Percentiles rank a stretch among this genome's conserved stretches.
Evolutionary conservation across 2,329 filamentous ascomycete species (phyloP).

Genomic region (Aureobasidium sp.): DNA sequence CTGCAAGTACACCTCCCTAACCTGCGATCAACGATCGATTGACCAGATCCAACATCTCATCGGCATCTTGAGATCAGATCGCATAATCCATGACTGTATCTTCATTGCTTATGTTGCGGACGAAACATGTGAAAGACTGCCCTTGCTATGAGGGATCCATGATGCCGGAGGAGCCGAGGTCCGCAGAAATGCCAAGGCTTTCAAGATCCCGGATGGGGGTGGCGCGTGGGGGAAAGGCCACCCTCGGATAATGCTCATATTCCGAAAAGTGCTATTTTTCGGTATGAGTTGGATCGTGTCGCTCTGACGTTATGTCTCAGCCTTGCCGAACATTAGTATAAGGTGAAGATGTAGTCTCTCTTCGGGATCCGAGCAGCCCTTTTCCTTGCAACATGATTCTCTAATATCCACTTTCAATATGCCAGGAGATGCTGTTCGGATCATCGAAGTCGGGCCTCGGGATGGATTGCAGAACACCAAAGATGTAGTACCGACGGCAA

Average conservation of each 20-base stretch:
- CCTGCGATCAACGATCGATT: not conserved
- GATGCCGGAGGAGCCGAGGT: not conserved
- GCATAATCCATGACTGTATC: not conserved
- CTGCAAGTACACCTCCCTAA: not conserved
- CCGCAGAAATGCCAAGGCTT: not conserved
- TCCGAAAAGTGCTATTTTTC: not conserved
- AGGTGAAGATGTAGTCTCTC: not conserved
- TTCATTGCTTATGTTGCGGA: not conserved
- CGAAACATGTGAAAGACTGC: not conserved
- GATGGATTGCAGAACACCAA: slow-evolving; percentile 76
- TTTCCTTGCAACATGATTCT: not conserved
- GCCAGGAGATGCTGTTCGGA: slow-evolving; percentile 34
- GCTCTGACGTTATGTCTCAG: slow-evolving; percentile 1
- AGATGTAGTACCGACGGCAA: slow-evolving; percentile 57
- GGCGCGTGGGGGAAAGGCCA: not conserved
- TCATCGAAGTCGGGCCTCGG: slow-evolving; percentile 76
- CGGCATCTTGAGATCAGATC: not conserved
- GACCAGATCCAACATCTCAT: not conserved
- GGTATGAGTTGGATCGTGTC: not conserved
- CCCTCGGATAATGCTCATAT: not conserved
- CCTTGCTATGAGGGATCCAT: not conserved
- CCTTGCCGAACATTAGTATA: not conserved
- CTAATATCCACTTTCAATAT: not conserved
- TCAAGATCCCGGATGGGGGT: not conserved
- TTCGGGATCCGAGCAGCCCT: not conserved